Evolutionary conservation across 129 eudicot species (phyloP), one percentile per base, ranked within the genome.

Genomic region (Ambrosia trifida): DNA sequence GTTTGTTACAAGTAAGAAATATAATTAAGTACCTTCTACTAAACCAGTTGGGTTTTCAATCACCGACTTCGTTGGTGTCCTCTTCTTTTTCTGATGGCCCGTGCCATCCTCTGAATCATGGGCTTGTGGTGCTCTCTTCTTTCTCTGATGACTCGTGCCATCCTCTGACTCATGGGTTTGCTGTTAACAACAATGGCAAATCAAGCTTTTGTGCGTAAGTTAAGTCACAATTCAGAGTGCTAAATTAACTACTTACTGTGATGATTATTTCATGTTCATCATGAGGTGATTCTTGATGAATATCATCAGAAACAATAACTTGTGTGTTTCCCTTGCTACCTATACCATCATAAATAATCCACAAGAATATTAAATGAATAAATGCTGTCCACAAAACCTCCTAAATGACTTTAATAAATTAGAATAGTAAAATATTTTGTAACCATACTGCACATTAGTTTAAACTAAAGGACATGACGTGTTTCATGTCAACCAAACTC

Each of bases 1-100:
- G 38, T 45, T 24, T 66, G n/a, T 31, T 59, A 61, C 40, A 33
- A 30, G 72, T 50, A 4, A 30, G 28, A 54, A 14, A 31, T 33
- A 19, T 61, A 16, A 63, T 61, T 1, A 10, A 1, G 50, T 54
- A 57, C 75, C 75, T 70, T 54, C 41, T 56, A 12, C 33, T 20
- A 43, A 12, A 28, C 56, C 54, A 47, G 20, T 44, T 20, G 40
- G 54, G 3, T 6, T 52, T 54, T 36, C 52, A 51, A 69, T 36
- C 24, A 5, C 11, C 3, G 28, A 35, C 64, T 51, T 52, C 19
- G 50, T 12, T 24, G 19, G 64, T 69, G 64, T 63, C 10, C 64
- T 35, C 38, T 53, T 69, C 38, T 9, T 68, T 68, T 14, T 67
- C 30, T 30, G 44, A 31, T 11, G 11, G 62, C 47, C 7, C 8